Conservation (phyloP, 352 stramenopile genomes). For the Globisporangium spiculum region DNA sequence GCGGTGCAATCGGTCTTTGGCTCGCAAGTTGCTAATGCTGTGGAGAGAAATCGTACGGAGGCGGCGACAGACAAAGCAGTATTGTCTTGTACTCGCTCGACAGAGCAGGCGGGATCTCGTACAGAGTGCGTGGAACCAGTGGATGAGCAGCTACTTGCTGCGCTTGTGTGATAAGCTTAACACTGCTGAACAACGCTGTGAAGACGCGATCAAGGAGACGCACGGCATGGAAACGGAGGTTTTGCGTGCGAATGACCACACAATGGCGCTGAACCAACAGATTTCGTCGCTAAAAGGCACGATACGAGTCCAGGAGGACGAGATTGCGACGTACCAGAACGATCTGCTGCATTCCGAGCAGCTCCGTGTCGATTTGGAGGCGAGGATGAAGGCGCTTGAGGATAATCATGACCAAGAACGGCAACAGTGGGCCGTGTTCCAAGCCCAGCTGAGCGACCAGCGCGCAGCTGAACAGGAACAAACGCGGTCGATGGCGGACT, state of each 20-base stretch:
- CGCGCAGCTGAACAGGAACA: conserved; percentile 18
- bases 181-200: conserved; percentile 15
- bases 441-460: conserved; percentile 27
- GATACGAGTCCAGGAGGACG: conserved; percentile 23
- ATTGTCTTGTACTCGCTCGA: conserved; percentile 17
- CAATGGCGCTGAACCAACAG: conserved; percentile 37
- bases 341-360: conserved; percentile 33
- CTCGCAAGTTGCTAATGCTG: conserved; percentile 15
- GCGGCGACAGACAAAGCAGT: conserved; percentile 23
- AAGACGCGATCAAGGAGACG: conserved; percentile 31
- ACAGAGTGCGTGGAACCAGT: conserved; percentile 37
- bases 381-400: conserved; percentile 22
- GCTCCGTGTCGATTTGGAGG: conserved; percentile 18
- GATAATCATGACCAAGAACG: conserved; percentile 26
- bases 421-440: conserved; percentile 25
- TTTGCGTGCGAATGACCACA: conserved; percentile 31
- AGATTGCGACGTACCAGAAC: conserved; percentile 35
- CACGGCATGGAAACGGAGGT: conserved; percentile 46
- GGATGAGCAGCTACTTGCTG: conserved; percentile 27
- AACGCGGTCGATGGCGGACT: conserved; percentile 12
- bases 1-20: conserved; percentile 22
- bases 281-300: conserved; percentile 28
- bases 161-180: conserved; percentile 20
- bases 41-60: conserved; percentile 25
- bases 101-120: conserved; percentile 22